Evolutionary conservation across 2,329 filamentous ascomycete genomes (phyloP), one percentile per base, ranked within the genome.

Genomic region (Exophiala aquamarina): DNA sequence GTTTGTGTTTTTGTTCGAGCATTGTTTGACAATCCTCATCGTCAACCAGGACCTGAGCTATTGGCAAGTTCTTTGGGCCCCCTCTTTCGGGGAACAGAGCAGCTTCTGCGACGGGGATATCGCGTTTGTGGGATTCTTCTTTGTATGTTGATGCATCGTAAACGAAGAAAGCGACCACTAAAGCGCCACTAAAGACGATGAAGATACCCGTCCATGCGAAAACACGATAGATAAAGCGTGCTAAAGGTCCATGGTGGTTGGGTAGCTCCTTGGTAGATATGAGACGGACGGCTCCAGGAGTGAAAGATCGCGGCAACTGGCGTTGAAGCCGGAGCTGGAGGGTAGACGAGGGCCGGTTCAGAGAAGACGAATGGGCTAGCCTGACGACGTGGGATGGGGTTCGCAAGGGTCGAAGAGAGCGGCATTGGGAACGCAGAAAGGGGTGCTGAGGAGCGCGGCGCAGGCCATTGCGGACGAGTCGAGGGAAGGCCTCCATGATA

Each of bases 61-160:
- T 93, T 1, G 92, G 93, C 26, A 98, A 72, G 61, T 98, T 95
- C 76, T 98, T 97, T 0, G 92, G 91, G 0, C 93, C 93, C 45
- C 93, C 93, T 49, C 78, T 79, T 55, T 84, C 81, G 1, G 93
- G 93, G 47, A 83, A 83, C 43, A 98, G 73, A 1, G 93, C 93
- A 28, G 89, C 71, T 59, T 89, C 80, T 2, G 91, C 91, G n/a
- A 98, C 86, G 40, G 85, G 79, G 48, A 95, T 83, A 59, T 96
- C 91, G 55, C 75, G 73, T n/a, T 45, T 35, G 5, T 76, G 79
- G 2, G 79, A 71, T 37, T 84, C 76, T 55, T 90, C 86, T 49
- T 81, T 83, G 72, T 98, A 98, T 11, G 93, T 98, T 38, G 83
- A 86, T 8, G 91, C 86, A 72, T 98, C 93, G 71, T 95, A 98